phyloP scores from a whole-genome alignment of 2,329 filamentous ascomycete species.

The Cryphonectria nitschkei region DNA sequence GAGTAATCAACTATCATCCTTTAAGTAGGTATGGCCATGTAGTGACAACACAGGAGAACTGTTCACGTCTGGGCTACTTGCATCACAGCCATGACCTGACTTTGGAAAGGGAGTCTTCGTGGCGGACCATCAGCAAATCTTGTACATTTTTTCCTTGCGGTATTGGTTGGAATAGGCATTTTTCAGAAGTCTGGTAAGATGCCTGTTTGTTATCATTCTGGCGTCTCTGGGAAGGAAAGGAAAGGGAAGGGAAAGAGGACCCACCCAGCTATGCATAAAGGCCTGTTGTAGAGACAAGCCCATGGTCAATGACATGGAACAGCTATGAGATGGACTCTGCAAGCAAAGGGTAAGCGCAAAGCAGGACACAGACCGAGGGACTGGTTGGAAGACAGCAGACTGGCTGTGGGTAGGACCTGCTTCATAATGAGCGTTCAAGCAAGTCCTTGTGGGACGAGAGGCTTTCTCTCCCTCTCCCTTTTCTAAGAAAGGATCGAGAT shows the following conservation, averaged over 20 bases:
- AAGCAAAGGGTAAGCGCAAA: neutral
- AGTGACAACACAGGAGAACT: neutral
- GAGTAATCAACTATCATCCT: neutral
- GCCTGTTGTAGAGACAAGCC: neutral
- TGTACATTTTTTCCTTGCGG: constrained; percentile 27
- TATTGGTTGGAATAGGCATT: constrained; percentile 26
- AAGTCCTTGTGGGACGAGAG: neutral
- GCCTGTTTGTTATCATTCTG: neutral
- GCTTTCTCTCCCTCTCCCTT: neutral
- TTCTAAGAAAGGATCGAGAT: constrained; percentile 9
- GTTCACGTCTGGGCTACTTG: no score
- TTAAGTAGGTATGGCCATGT: neutral
- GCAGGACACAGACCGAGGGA: neutral
- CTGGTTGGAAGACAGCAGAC: neutral
- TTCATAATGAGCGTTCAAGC: constrained; percentile 16
- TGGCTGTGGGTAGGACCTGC: constrained; percentile 15
- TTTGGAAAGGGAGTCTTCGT: constrained; percentile 21
- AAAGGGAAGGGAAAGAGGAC: neutral
- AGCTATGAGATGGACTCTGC: neutral
- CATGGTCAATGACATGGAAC: neutral
- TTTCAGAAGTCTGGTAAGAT: constrained; percentile 13
- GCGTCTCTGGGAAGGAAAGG: neutral
- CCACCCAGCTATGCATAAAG: neutral
- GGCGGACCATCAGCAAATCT: constrained; percentile 18
- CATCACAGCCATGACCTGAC: neutral